Evolutionary conservation across 1,284 basidiomycete species (phyloP).

Genomic region (Phellopilus nigrolimitatus): DNA sequence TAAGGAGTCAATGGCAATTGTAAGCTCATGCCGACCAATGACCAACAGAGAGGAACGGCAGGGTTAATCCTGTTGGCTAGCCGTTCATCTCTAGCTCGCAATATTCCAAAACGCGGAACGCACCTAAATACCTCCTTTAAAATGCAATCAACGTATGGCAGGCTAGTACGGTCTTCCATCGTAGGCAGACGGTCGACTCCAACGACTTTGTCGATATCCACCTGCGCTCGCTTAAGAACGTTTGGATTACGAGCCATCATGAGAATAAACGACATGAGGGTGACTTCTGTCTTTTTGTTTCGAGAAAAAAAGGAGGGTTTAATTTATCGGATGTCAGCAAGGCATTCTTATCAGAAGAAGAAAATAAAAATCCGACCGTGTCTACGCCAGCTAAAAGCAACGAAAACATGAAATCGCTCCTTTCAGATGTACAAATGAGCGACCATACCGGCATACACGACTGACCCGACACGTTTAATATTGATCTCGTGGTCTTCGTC

Average conservation of each 20-base stretch:
- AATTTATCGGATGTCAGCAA: no score
- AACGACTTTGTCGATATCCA: slow-evolving; percentile 13
- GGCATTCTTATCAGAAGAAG: no score
- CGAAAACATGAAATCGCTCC: background rate
- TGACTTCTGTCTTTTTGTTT: slow-evolving; percentile 7
- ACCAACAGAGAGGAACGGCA: slow-evolving; percentile 1
- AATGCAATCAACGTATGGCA: slow-evolving; percentile 17
- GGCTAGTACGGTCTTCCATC: slow-evolving; percentile 1
- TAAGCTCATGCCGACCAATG: background rate
- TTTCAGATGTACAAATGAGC: background rate
- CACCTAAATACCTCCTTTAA: slow-evolving; percentile 11
- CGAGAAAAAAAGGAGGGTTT: background rate
- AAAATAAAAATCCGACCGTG: background rate
- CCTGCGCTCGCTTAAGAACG: slow-evolving; percentile 15
- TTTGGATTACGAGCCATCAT: slow-evolving; percentile 18
- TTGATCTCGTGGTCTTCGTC: slow-evolving; percentile 4
- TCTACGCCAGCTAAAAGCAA: slow-evolving; percentile 9
- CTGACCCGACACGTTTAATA: background rate
- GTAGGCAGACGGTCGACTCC: slow-evolving; percentile 9
- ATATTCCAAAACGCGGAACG: background rate
- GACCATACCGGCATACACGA: background rate
- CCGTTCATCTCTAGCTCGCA: background rate
- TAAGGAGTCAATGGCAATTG: background rate
- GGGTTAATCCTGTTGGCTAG: slow-evolving; percentile 6
- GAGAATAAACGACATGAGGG: slow-evolving; percentile 15